Conservation (phyloP, 495 filamentous ascomycete species). For the Amniculicola lignicola region DNA sequence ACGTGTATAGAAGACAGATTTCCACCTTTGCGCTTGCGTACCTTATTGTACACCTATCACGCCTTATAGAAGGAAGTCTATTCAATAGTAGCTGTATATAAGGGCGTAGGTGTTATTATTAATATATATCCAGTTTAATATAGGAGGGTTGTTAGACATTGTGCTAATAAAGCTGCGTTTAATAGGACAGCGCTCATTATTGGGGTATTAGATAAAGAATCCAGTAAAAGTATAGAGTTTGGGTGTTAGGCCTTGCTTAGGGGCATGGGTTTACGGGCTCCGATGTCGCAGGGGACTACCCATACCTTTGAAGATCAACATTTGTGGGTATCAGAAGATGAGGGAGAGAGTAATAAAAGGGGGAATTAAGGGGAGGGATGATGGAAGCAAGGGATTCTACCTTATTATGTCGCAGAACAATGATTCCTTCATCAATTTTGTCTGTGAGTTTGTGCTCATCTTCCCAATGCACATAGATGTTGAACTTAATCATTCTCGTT, state of each 20-base stretch:
- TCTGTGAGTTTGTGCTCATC: slow-evolving; percentile 38
- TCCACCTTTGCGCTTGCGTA: too few species aligned
- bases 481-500: slow-evolving; percentile 44
- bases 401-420: slow-evolving; percentile 59
- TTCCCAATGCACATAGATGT: slow-evolving; percentile 42
- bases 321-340: slow-evolving; percentile 35
- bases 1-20: too few species aligned
- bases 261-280: slow-evolving; percentile 18
- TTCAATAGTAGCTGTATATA: too few species aligned
- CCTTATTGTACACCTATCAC: too few species aligned
- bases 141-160: slow-evolving; percentile 60
- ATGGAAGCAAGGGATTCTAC: too few species aligned
- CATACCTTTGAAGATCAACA: slow-evolving; percentile 31
- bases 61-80: too few species aligned
- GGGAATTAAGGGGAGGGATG: too few species aligned
- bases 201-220: slow-evolving; percentile 65
- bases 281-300: slow-evolving; percentile 30
- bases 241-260: slow-evolving; percentile 16
- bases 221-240: slow-evolving; percentile 54
- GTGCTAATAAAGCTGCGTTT: slow-evolving; percentile 45
- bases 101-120: slow-evolving; percentile 57
- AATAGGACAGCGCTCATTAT: slow-evolving; percentile 48
- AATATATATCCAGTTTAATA: slow-evolving; percentile 64
- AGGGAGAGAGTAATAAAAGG: too few species aligned
- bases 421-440: slow-evolving; percentile 49